phyloP scores from a whole-genome alignment of 345 rosid species.

The Stellera chamaejasme region DNA sequence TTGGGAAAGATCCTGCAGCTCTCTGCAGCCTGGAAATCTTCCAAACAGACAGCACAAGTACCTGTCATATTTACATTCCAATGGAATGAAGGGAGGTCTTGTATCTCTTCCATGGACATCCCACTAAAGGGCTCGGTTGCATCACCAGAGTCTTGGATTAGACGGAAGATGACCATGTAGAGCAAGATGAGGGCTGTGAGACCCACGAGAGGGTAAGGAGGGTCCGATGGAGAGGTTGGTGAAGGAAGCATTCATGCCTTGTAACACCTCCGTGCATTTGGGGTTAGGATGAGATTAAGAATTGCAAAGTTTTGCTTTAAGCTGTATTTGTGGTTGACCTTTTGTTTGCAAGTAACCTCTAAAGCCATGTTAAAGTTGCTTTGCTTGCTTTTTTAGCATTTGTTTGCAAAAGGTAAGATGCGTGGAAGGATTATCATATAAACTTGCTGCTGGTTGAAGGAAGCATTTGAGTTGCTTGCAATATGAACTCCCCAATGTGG shows the following conservation, averaged over 20 bases:
- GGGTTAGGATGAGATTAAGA: too few species aligned
- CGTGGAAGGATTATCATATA: too few species aligned
- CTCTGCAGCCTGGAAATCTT: slow-evolving; percentile 16
- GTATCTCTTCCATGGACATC: slow-evolving; percentile 13
- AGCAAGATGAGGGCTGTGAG: slow-evolving; percentile 7
- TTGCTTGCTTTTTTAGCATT: too few species aligned
- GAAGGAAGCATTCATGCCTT: slow-evolving; percentile 4
- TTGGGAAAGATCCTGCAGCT: slow-evolving; percentile 17
- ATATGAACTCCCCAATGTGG: too few species aligned
- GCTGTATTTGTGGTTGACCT: too few species aligned
- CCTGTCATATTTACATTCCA: background rate
- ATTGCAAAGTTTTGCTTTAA: too few species aligned
- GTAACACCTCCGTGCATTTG: too few species aligned
- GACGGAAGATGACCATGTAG: slow-evolving; percentile 15
- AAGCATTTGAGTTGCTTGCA: too few species aligned
- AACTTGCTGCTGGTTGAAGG: too few species aligned
- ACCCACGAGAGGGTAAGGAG: slow-evolving; percentile 5
- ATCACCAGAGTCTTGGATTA: slow-evolving; percentile 8
- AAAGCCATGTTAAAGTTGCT: too few species aligned
- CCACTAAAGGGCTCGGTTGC: background rate
- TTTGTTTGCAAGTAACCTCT: too few species aligned
- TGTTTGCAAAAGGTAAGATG: too few species aligned
- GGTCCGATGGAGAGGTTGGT: background rate
- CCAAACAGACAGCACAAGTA: slow-evolving; percentile 22
- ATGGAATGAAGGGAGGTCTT: slow-evolving; percentile 21